Conservation (phyloP, 106 monocot genomes). For the Gastrodia elata region DNA sequence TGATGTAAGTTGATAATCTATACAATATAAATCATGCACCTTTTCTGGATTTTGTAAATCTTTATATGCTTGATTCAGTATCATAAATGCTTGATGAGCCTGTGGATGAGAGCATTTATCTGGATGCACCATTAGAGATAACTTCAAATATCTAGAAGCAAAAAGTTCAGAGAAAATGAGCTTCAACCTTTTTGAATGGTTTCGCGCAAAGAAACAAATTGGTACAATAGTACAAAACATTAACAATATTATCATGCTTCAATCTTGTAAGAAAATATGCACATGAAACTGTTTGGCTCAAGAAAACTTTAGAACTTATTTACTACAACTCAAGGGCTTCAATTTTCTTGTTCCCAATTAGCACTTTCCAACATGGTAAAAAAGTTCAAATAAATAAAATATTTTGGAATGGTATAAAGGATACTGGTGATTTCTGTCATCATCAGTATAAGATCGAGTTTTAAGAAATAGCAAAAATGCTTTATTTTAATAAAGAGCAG, state of each 20-base stretch:
- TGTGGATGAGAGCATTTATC: constrained; percentile 98
- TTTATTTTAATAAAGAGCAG: no score
- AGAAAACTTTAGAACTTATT: background rate
- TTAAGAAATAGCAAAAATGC: no score
- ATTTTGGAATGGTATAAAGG: no score
- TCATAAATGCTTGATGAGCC: constrained; percentile 90
- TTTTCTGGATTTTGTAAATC: constrained; percentile 85
- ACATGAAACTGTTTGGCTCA: background rate
- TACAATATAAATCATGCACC: constrained; percentile 22
- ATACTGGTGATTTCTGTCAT: no score
- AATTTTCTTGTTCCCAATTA: background rate
- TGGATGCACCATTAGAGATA: constrained; percentile 96
- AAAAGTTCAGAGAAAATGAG: constrained; percentile 9
- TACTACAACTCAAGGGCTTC: background rate
- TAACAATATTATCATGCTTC: background rate
- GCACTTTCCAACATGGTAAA: no score
- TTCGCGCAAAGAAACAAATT: background rate
- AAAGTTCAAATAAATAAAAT: no score
- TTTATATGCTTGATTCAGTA: constrained; percentile 85
- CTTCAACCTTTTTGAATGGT: background rate
- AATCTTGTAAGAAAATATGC: background rate
- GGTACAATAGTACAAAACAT: background rate
- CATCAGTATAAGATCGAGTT: no score
- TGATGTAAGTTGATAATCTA: no score
- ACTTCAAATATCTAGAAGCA: constrained; percentile 82